Evolutionary conservation across 2,329 filamentous ascomycete species (phyloP).

Genomic region (Diaporthe vexans): DNA sequence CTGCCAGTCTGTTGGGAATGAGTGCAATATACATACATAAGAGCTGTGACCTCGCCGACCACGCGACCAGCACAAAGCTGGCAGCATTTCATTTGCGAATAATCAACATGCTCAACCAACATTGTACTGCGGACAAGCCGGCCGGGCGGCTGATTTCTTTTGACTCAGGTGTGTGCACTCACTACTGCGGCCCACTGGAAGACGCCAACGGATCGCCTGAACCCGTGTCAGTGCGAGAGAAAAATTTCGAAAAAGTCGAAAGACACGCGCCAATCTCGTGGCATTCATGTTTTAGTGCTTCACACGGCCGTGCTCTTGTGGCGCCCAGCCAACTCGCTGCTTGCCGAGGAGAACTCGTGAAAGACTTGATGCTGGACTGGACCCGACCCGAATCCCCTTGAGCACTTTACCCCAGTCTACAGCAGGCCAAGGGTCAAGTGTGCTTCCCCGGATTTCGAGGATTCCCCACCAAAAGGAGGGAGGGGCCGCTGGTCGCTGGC

Average conservation of each 20-base stretch:
- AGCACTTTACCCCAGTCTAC: neutral
- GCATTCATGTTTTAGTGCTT: neutral
- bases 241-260: neutral
- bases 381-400: too few species aligned
- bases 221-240: constrained; percentile 2
- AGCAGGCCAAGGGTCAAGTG: neutral
- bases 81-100: neutral
- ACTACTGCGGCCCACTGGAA: neutral
- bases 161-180: neutral
- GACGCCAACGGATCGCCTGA: neutral
- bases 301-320: neutral
- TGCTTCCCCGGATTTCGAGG: constrained; percentile 17
- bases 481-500: constrained; percentile 17
- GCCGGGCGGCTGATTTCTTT: neutral
- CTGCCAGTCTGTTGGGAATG: constrained; percentile 12
- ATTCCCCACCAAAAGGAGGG: neutral
- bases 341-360: neutral
- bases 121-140: neutral
- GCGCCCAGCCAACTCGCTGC: neutral
- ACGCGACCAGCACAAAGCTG: neutral
- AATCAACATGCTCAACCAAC: neutral
- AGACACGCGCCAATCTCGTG: neutral
- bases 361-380: neutral
- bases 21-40: constrained; percentile 5
- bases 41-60: neutral